Evolutionary conservation across 129 eudicot species (phyloP).

Genomic region (Helichrysum umbraculigerum): DNA sequence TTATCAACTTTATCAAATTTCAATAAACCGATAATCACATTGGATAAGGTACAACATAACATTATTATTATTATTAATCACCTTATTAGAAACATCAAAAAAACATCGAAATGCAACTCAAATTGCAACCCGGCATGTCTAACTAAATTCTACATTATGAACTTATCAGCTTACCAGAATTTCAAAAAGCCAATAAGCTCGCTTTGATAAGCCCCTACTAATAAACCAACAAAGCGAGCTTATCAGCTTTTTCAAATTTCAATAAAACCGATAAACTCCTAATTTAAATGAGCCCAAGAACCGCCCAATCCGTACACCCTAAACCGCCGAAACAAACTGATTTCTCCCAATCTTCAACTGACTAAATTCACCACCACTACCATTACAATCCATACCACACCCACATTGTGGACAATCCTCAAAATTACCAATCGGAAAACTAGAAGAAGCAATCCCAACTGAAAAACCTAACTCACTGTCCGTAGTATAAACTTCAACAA

Average conservation of each 20-base stretch:
- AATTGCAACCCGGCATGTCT: not conserved
- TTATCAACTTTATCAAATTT: too few species aligned
- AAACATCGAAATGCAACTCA: not conserved
- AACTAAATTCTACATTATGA: not conserved
- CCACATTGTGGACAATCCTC: slow-evolving; percentile 76
- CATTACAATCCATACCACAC: slow-evolving; percentile 71
- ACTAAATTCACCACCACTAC: not conserved
- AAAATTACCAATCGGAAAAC: slow-evolving; percentile 64
- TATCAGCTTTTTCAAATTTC: slow-evolving; percentile 1
- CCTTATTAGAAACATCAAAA: not conserved
- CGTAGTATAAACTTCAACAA: slow-evolving; percentile 54
- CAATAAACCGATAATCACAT: too few species aligned
- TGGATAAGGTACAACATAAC: not conserved
- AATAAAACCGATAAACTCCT: not conserved
- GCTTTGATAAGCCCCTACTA: not conserved
- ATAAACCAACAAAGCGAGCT: not conserved
- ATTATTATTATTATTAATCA: too few species aligned
- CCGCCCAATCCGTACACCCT: slow-evolving; percentile 26
- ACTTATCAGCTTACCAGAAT: too few species aligned
- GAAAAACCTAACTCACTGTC: slow-evolving; percentile 64
- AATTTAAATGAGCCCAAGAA: not conserved
- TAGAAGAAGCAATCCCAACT: slow-evolving; percentile 70
- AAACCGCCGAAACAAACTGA: slow-evolving; percentile 38
- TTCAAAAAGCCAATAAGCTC: too few species aligned
- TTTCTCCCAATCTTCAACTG: not conserved